phyloP scores from a whole-genome alignment of 306 rosid species.

The Dalbergia cochinchinensis region DNA sequence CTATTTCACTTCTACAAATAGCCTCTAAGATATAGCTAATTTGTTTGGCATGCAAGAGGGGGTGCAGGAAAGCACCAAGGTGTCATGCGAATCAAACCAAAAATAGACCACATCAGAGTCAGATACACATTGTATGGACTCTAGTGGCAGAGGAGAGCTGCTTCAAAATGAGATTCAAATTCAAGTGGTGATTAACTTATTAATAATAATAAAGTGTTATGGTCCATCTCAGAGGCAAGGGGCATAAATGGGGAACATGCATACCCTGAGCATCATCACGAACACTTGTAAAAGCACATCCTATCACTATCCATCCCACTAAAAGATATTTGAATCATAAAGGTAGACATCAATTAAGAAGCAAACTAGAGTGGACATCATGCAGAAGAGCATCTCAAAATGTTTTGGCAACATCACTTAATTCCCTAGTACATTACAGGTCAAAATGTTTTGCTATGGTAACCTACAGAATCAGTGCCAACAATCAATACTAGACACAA shows the following conservation, averaged over 20 bases:
- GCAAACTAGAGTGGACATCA: background rate
- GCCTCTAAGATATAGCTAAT: background rate
- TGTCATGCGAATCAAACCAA: background rate
- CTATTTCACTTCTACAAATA: conserved; percentile 1
- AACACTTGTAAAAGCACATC: background rate
- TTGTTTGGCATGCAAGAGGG: background rate
- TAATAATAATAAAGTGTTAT: background rate
- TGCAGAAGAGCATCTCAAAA: background rate
- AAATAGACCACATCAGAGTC: background rate
- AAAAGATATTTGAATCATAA: background rate
- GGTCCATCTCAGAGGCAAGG: background rate
- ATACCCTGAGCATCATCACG: conserved; percentile 6
- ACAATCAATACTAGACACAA: background rate
- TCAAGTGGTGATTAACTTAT: background rate
- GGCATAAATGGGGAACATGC: background rate
- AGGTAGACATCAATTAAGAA: background rate
- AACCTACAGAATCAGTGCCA: background rate
- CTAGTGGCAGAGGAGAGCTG: background rate
- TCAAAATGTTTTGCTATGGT: background rate
- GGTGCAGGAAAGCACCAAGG: conserved; percentile 7
- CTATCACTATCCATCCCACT: background rate
- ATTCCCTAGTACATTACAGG: background rate
- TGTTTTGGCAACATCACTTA: conserved; percentile 1
- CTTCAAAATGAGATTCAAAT: background rate
- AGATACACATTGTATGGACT: background rate